These are phyloP conservation scores for Microsporum audouinii DNA, from an alignment of 2,329 filamentous ascomycete species.

Conservation along the genomic window DNA sequence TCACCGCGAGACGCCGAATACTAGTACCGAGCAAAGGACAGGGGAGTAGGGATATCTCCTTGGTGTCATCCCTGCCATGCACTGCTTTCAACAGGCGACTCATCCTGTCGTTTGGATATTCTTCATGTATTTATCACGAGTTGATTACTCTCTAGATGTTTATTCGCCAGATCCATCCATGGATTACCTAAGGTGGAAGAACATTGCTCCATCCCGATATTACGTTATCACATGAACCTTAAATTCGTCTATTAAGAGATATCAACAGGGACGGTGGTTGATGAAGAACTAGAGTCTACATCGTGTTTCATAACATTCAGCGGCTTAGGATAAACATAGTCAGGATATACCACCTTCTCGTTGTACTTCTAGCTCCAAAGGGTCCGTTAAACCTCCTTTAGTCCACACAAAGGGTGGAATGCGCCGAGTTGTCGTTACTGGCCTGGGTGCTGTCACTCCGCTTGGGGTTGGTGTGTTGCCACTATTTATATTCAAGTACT, in stretches of 20 bases:
- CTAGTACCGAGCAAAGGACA: not conserved
- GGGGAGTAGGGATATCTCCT: not conserved
- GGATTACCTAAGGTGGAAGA: too few relatives aligned
- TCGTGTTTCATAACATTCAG: not conserved
- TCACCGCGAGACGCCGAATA: not conserved
- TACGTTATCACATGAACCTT: not conserved
- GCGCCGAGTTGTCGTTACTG: conserved; percentile 68
- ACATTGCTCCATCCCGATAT: not conserved
- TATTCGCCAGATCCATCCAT: not conserved
- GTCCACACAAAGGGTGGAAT: conserved; percentile 17
- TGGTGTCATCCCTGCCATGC: not conserved
- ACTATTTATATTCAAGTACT: not conserved
- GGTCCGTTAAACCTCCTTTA: not conserved
- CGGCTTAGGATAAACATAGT: not conserved
- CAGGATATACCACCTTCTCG: not conserved
- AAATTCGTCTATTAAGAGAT: too few relatives aligned
- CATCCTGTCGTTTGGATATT: not conserved
- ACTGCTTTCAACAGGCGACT: not conserved
- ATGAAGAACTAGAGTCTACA: not conserved
- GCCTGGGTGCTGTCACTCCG: conserved; percentile 70
- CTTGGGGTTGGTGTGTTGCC: conserved; percentile 56
- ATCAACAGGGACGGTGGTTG: too few relatives aligned
- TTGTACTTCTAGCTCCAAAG: not conserved
- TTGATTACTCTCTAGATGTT: not conserved
- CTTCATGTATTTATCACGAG: not conserved